phyloP scores from a whole-genome alignment of 768 basidiomycete genomes.

The Xerocomellus chrysenteron region DNA sequence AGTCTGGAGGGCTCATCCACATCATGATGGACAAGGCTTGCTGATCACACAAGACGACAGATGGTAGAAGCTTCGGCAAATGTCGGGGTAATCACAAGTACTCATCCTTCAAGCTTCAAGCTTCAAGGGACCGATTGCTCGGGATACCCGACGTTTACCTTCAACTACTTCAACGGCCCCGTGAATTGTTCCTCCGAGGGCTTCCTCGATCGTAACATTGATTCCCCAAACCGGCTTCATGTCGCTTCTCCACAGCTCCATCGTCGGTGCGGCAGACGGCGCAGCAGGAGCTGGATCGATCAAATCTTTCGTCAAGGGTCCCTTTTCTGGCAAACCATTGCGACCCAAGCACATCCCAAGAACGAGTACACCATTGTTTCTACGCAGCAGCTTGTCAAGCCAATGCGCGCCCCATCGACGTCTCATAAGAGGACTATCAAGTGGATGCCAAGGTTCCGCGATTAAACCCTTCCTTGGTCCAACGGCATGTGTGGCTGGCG shows the following conservation, averaged over 20 bases:
- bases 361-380: conserved; percentile 34
- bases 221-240: conserved; percentile 79
- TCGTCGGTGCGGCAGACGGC: conserved; percentile 40
- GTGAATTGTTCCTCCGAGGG: too few species aligned
- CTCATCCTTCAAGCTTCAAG: too few species aligned
- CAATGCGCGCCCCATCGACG: conserved; percentile 73
- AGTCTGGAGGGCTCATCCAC: too few species aligned
- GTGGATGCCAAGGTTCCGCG: conserved; percentile 42
- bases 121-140: too few species aligned
- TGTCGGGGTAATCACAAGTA: too few species aligned
- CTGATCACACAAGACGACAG: too few species aligned
- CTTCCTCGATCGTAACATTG: conserved; percentile 86
- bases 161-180: too few species aligned
- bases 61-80: too few species aligned
- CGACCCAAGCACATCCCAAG: conserved; percentile 86
- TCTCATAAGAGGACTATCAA: conserved; percentile 74
- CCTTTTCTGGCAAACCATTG: conserved; percentile 86
- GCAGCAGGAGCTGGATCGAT: conserved; percentile 52
- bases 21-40: too few species aligned
- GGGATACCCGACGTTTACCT: conserved; percentile 19
- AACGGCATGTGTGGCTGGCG: conserved; percentile 45
- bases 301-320: conserved; percentile 87
- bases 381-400: too few species aligned
- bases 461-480: conserved; percentile 29
- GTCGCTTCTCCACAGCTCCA: conserved; percentile 45